Percentiles rank a stretch among this genome's conserved stretches.
Conservation (phyloP, 805 yeast genomes). For the Candida nonsorbophila region DNA sequence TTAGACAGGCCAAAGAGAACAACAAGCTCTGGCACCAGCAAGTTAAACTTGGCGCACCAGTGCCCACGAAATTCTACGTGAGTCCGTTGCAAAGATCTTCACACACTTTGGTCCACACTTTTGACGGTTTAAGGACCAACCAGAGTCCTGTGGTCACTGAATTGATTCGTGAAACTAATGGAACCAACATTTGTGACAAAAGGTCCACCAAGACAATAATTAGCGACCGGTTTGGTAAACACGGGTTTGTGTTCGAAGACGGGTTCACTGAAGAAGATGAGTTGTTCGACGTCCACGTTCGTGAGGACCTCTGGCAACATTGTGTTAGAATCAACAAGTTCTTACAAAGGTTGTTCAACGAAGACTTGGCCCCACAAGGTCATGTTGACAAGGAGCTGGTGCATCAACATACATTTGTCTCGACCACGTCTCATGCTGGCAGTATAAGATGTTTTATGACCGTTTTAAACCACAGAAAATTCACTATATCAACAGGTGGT, state of each 20-base stretch:
- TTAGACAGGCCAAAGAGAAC: slow-evolving; percentile 49
- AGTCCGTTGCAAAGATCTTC: slow-evolving; percentile 64
- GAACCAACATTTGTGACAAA: slow-evolving; percentile 56
- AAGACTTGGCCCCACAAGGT: slow-evolving; percentile 6
- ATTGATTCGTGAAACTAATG: slow-evolving; percentile 54
- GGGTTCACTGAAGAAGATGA: slow-evolving; percentile 47
- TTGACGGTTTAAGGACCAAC: slow-evolving; percentile 32
- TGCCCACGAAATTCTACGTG: slow-evolving; percentile 52
- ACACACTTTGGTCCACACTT: slow-evolving; percentile 51
- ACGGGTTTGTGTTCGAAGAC: slow-evolving; percentile 36
- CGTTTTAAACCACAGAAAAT: slow-evolving; percentile 48
- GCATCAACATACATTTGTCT: slow-evolving; percentile 19
- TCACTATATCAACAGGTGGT: slow-evolving; percentile 61
- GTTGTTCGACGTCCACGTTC: slow-evolving; percentile 34
- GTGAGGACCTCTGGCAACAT: slow-evolving; percentile 46
- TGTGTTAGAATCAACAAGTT: slow-evolving; percentile 43
- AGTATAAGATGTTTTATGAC: slow-evolving; percentile 41
- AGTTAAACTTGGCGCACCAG: slow-evolving; percentile 42
- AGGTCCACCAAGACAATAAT: slow-evolving; percentile 39
- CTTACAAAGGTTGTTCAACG: slow-evolving; percentile 27
- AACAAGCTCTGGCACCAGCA: slow-evolving; percentile 39
- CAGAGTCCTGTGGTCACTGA: slow-evolving; percentile 34
- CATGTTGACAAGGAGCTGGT: slow-evolving; percentile 9
- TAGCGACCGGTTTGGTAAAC: slow-evolving; percentile 27
- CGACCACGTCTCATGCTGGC: slow-evolving; percentile 52